Evolutionary conservation across 2,329 filamentous ascomycete genomes (phyloP), one percentile per base, ranked within the genome.

Genomic region (Botryotinia globosa): DNA sequence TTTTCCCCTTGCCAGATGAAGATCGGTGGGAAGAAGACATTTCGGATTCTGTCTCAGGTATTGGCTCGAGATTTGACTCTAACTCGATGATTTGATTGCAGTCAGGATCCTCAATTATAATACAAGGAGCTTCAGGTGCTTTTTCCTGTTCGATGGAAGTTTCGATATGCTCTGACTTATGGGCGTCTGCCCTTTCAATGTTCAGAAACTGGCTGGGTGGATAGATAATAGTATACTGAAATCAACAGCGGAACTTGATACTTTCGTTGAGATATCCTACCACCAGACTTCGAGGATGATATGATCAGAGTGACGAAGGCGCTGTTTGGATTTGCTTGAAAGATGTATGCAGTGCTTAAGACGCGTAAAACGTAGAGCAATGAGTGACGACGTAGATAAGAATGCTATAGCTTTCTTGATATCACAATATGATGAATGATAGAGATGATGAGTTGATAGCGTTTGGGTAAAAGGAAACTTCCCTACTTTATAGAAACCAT

Each of bases 11-110:
- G 44, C 75, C 77, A 42, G 75, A 74, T 25, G 75, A 78, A 39
- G 77, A 79, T 29, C 76, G 76, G 59, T 78, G 77, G 34, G 79
- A 78, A 14, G 79, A 79, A 73, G 78, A 78, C 78, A 79, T 79
- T 61, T 77, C 74, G 48, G 73, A 77, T 76, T 79, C 76, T 42
- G 74, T 79, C 73, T 80, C 76, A 34, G 78, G 76, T 44, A 72
- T 74, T 48, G 74, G 77, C 56, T 77, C 73, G n/a, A 59, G 7
- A 16, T 48, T 59, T 56, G 42, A 12, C 44, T 68, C 16, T 71
- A 72, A 76, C 69, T 74, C 69, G 61, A 75, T 29, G 37, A 64
- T 67, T 72, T 67, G 76, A 68, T 75, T 75, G 29, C 74, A 71
- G 75, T 78, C 75, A 69, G 75, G 74, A 75, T 78, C 74, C 54